Base-by-base conservation (phyloP, 495 filamentous ascomycete genomes). In the Penicillium cataractarum region DNA sequence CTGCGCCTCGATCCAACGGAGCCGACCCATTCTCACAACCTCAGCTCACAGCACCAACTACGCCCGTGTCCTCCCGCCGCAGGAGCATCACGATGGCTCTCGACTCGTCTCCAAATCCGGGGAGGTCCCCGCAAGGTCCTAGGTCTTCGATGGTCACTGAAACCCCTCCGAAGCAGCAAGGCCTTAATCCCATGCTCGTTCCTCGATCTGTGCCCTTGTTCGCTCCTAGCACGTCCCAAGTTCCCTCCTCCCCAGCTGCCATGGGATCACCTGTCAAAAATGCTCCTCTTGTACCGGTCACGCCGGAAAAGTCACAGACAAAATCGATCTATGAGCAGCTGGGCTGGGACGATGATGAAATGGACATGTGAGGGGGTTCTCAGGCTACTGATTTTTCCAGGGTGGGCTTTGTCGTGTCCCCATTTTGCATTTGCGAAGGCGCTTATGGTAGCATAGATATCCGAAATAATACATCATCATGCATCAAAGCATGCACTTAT, bases 261-360 rank as follows among this genome's bases (percentile, higher is more conserved):
- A 49, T 74, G 24, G 61, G 65, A 5, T 70, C 68, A 2, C 71
- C 72, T 1, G 61, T 73, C 9, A 73, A 72, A 57, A 68, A 59
- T 39, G 35, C 62, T 39, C 58, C 65, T 0, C 54, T 62, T 54
- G 64, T 79, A 33, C 75, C 75, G 7, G 70, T 74, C 44, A 80
- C 77, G 1, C 78, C 78, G 9, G 75, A 79, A 71, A 82, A 74
- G 74, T 78, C 70, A 15, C 65, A 73, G 52, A 57, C 66, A 17
- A 89, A 65, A 42, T 69, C 67, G 19, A 90, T 97, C 50, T 96
- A 90, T 69, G 85, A 89, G 72, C 77, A 79, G 37, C 71, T 95
- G 52, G 89, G 92, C 50, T 92, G 92, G 92, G 89, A 94, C 65
- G 87, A 90, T 68, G 84, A 89, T 63, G 80, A 86, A 27, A 69